Conservation (phyloP, 1,284 basidiomycete species). For the Hypsizygus ulmarius region DNA sequence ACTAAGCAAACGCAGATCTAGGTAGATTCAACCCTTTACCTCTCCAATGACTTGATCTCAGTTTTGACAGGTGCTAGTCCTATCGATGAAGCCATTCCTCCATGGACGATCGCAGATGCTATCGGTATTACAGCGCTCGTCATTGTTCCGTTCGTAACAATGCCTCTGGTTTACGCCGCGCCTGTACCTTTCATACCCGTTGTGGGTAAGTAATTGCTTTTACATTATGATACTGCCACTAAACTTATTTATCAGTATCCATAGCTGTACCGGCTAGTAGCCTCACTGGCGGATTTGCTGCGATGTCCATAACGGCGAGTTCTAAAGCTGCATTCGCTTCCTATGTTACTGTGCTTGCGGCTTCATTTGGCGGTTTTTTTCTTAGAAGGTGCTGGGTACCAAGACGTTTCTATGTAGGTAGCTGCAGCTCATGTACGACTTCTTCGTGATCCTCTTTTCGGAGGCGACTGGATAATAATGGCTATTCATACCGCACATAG, state of each 20-base stretch:
- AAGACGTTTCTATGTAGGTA: no score
- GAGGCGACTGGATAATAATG: no score
- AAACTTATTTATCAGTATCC: neutral
- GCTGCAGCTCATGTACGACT: no score
- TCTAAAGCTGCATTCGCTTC: neutral
- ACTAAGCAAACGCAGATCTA: no score
- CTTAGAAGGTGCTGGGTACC: no score
- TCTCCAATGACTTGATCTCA: neutral
- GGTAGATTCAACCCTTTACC: neutral
- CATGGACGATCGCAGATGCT: conserved; percentile 3
- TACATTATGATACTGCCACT: neutral
- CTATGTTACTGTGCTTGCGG: neutral
- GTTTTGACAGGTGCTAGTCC: neutral
- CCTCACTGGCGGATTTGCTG: neutral
- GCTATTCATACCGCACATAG: no score
- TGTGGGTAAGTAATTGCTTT: neutral
- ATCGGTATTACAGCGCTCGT: conserved; percentile 2
- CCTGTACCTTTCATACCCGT: conserved; percentile 3
- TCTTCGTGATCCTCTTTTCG: no score
- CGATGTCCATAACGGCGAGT: neutral
- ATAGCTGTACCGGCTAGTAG: neutral
- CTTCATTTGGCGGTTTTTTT: conserved; percentile 1
- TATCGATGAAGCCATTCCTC: neutral
- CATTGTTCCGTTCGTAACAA: neutral
- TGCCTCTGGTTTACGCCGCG: neutral